Evolutionary conservation across 139 green algal species (phyloP).

Genomic region (Yamagishiella unicocca): DNA sequence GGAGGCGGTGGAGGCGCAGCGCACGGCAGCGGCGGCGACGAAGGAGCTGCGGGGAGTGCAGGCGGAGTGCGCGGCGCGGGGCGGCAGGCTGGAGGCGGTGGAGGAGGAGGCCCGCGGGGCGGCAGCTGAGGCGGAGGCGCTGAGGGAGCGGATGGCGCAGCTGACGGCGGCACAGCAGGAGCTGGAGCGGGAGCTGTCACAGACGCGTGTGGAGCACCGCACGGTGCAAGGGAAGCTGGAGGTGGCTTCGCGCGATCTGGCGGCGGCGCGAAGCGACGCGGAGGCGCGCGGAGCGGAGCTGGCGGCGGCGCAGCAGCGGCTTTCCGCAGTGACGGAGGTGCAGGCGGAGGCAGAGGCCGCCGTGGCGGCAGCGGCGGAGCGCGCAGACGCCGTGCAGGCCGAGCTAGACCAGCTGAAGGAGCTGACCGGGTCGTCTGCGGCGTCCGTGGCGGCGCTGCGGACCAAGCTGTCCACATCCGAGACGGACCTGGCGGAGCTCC

Average conservation of each 20-base stretch:
- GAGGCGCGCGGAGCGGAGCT: background rate
- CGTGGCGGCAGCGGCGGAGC: background rate
- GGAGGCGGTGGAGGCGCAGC: conserved; percentile 29
- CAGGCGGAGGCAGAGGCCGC: background rate
- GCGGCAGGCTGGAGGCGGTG: background rate
- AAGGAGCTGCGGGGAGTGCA: background rate
- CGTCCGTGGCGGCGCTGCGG: background rate
- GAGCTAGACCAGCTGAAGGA: conserved; percentile 23
- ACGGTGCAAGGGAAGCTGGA: conserved; percentile 3
- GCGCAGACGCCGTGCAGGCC: background rate
- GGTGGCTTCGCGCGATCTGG: background rate
- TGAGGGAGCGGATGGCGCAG: background rate
- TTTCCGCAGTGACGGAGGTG: background rate
- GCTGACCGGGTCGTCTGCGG: background rate
- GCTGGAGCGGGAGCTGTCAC: background rate
- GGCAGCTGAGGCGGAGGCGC: background rate
- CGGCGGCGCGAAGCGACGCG: background rate
- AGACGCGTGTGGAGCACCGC: background rate
- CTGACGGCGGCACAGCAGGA: background rate
- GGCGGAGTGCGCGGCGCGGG: conserved; percentile 1
- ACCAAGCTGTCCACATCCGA: background rate
- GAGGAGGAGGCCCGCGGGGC: background rate
- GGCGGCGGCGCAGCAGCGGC: background rate
- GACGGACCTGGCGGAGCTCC: conserved; percentile 28
- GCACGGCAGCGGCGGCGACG: background rate